Conservation (phyloP, 495 filamentous ascomycete genomes). For the Daldinia grandis region DNA sequence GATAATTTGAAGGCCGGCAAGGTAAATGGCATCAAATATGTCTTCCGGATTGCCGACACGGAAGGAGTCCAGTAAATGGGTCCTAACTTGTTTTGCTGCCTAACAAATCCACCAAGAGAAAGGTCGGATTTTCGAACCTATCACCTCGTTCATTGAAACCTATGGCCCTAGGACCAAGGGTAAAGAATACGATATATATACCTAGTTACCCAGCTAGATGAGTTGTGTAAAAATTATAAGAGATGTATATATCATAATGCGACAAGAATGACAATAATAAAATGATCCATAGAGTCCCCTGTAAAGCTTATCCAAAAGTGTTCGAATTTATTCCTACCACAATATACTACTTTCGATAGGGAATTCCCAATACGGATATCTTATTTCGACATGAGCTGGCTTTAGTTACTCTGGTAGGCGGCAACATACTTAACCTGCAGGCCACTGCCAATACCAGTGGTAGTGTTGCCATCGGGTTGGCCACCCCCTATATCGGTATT, state of each 20-base stretch:
- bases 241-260: neutral
- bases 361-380: neutral
- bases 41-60: slow-evolving; percentile 73
- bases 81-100: neutral
- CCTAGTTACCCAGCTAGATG: neutral
- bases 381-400: neutral
- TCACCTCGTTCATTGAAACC: neutral
- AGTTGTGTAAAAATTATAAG: neutral
- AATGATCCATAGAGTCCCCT: neutral
- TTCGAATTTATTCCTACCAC: neutral
- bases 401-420: slow-evolving; percentile 15
- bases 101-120: neutral
- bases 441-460: slow-evolving; percentile 21
- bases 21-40: slow-evolving; percentile 73
- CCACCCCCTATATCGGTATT: slow-evolving; percentile 16
- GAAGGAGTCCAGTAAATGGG: slow-evolving; percentile 44
- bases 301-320: neutral
- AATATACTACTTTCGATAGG: neutral
- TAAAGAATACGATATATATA: neutral
- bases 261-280: neutral
- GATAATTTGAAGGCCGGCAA: slow-evolving; percentile 67
- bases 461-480: slow-evolving; percentile 20
- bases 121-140: neutral
- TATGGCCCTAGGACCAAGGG: neutral
- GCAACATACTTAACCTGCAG: slow-evolving; percentile 30